Base-by-base conservation (phyloP, 495 filamentous ascomycete genomes). In the Penicillium tannophilum region DNA sequence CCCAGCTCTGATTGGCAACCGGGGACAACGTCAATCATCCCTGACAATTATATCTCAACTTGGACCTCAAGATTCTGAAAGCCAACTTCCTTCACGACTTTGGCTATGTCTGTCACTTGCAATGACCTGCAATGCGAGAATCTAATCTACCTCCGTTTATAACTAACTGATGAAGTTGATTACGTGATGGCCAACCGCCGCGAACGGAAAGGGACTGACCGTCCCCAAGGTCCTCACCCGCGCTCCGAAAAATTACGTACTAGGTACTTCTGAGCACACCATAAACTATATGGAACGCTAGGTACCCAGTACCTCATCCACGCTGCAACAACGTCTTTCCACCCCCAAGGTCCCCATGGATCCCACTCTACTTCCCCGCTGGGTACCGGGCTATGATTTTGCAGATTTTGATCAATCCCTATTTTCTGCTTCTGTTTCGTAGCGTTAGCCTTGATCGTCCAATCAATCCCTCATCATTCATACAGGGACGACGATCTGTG, bases 221-320 rank as follows among this genome's bases (percentile, higher is more conserved):
- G 67, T 70, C 60, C 72, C 60, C 75, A 77, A 77, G 75, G 75
- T 77, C 65, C 75, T 70, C 75, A 71, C 49, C 9, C 31, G 43
- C 9, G 42, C 6, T 35, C 39, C 23, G 20, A 31, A 30, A n/a
- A 16, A n/a, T 3, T 19, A 51, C 31, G 67, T 70, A 70, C 53
- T 30, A 0, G 53, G 48, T 70, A 70, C 67, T 30, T 59, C 7
- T 9, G 0, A 4, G 11, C 12, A 26, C 52, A 43, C 42, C 2
- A 9, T 4, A 30, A 2, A 20, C 17, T 31, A 20, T 36, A 24
- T 54, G 30, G 19, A 3, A 4, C 1, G 4, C 0, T 0, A 66
- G 31, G 67, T 70, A 70, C 59, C 56, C 0, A 3, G 30, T 70
- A 70, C 67, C 23, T 31, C 5, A 19, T 44, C 42, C 9, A 14